These are phyloP conservation scores for Pseudopyrenochaeta lycopersici DNA, from an alignment of 2,329 filamentous ascomycete species.

Conservation along the genomic window DNA sequence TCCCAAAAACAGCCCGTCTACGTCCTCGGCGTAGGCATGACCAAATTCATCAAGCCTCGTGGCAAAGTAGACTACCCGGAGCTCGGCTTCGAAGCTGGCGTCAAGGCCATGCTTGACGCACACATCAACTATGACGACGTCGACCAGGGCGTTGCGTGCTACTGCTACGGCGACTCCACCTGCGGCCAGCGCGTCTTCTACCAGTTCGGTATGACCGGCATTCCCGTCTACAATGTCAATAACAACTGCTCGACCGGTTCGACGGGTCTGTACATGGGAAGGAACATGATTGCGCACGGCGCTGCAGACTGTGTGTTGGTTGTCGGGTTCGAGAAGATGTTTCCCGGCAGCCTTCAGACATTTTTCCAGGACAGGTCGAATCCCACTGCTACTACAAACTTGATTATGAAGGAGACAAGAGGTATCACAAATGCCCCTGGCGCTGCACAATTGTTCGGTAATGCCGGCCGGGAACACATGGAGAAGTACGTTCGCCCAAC, in stretches of 20 bases:
- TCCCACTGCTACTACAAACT: conserved; percentile 74
- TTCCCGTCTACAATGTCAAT: conserved; percentile 97
- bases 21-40: conserved; percentile 97
- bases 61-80: conserved; percentile 95
- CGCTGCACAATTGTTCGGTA: conserved; percentile 94
- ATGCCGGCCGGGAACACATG: conserved; percentile 93
- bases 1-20: conserved; percentile 70
- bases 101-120: conserved; percentile 84
- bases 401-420: conserved; percentile 84
- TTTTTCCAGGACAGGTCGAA: conserved; percentile 87
- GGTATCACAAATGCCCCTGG: conserved; percentile 84
- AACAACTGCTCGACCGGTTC: conserved; percentile 99
- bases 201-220: conserved; percentile 96
- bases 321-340: conserved; percentile 98
- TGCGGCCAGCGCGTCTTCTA: conserved; percentile 98
- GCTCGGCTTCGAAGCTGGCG: conserved; percentile 88
- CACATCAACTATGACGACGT: conserved; percentile 97
- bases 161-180: conserved; percentile 95
- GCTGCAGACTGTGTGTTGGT: conserved; percentile 89
- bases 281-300: conserved; percentile 80
- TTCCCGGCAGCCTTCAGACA: conserved; percentile 81
- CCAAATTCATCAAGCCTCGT: conserved; percentile 97
- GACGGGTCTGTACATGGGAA: conserved; percentile 84
- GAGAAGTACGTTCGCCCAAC: conserved; percentile 71
- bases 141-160: conserved; percentile 94